Base-by-base conservation (phyloP, 371 early-diverging fungal species). In the Rhizomucor pusillus region DNA sequence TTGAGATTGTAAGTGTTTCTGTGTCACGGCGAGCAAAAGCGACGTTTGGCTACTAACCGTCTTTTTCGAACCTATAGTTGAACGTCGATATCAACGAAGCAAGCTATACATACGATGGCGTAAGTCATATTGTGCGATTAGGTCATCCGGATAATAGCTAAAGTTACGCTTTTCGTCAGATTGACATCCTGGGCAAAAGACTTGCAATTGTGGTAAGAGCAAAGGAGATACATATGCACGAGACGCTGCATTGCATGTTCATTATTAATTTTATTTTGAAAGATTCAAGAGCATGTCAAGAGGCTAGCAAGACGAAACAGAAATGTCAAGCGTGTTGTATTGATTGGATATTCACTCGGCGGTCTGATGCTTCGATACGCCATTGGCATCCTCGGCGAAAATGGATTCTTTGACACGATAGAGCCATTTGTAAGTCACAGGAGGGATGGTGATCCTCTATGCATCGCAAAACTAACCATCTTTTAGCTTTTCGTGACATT, bases 321-420 rank as follows among this genome's bases (percentile, higher is more conserved):
- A 23, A 67, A 56, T 34, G 80, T 90, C 3, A 71, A 70, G 7
- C 75, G 77, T 18, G 64, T 90, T 16, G 87, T 88, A 4, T 69
- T 88, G 41, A 66, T 93, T 40, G 93, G 93, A 5, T 91, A 93
- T 61, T 90, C 90, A 0, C 66, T 90, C 3, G 93, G 93, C 39
- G 93, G 93, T 0, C 62, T 93, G 37, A 82, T 93, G 34, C 55
- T 73, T 22, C 78, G 93, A 13, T 92, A 86, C 69, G 81, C 84
- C 0, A 65, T 88, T 52, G 91, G 91, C 11, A 41, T 81, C 19
- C 72, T 91, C 41, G 84, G 80, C 5, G 60, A 82, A 43, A 60
- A 63, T 16, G 81, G 80, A 18, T 77, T 87, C 48, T 86, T 89
- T 56, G 68, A 73, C 12, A 54, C 54, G 11, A 58, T 79, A n/a